Evolutionary conservation across 331 rosid species (phyloP).

Genomic region (Quercus lobata): DNA sequence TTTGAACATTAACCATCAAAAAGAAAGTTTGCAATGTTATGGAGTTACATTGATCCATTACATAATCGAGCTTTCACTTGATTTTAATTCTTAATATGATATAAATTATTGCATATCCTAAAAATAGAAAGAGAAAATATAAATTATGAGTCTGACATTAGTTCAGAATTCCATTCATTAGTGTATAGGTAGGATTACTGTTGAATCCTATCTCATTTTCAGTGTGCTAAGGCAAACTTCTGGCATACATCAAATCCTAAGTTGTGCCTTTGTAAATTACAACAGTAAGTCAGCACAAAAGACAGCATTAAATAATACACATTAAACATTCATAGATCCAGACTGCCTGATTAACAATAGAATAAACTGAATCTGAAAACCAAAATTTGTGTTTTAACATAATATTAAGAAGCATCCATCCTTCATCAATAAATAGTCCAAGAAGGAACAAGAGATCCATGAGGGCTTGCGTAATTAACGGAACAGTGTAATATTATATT

Average conservation of each 20-base stretch:
- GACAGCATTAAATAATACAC: background rate
- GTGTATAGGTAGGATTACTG: background rate
- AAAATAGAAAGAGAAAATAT: background rate
- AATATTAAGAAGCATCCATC: background rate
- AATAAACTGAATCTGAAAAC: background rate
- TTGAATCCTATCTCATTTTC: background rate
- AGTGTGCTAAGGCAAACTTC: background rate
- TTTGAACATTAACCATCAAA: background rate
- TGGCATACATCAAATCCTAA: background rate
- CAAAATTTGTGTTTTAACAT: background rate
- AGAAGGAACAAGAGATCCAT: background rate
- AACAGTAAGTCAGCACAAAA: background rate
- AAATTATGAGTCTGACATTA: background rate
- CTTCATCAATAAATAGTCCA: background rate
- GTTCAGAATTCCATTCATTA: background rate
- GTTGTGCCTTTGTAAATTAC: background rate
- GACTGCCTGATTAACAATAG: background rate
- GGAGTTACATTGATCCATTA: too few relatives aligned
- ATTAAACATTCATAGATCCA: background rate
- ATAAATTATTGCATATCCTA: background rate
- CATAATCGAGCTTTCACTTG: background rate
- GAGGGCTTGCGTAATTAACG: too few relatives aligned
- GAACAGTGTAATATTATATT: too few relatives aligned
- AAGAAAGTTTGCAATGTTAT: background rate
- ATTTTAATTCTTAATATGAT: background rate